A percentile compares a stretch with the other conserved stretches of the same genome.
Evolutionary conservation across 2,329 filamentous ascomycete species (phyloP).

Genomic region (Trichophyton schoenleinii): DNA sequence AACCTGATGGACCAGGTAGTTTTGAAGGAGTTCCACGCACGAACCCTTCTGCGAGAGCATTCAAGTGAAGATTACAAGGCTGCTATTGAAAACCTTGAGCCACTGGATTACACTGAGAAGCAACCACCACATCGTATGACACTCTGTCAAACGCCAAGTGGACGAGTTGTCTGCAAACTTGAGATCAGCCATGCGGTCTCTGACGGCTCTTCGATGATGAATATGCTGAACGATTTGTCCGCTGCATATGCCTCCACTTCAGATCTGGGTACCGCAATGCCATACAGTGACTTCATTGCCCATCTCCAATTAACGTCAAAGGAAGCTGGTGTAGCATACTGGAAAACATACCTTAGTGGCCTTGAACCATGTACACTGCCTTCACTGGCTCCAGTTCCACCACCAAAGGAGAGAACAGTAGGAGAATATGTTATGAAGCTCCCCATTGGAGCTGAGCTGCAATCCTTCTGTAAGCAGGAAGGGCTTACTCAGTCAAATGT

Average conservation of each 20-base stretch:
- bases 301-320: conserved; percentile 20
- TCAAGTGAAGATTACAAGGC: conserved; percentile 17
- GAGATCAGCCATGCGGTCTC: conserved; percentile 30
- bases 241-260: conserved; percentile 23
- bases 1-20: conserved; percentile 29
- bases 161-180: conserved; percentile 24
- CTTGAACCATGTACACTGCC: conserved; percentile 24
- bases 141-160: conserved; percentile 22
- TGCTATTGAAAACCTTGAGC: conserved; percentile 19
- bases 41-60: conserved; percentile 22
- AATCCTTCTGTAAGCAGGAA: conserved; percentile 11
- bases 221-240: conserved; percentile 23
- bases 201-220: conserved; percentile 25
- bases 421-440: conserved; percentile 10
- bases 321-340: conserved; percentile 21
- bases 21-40: conserved; percentile 18
- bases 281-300: conserved; percentile 29
- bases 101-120: conserved; percentile 19
- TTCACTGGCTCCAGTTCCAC: conserved; percentile 6
- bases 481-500: conserved; percentile 33
- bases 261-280: conserved; percentile 19
- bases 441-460: conserved; percentile 8
- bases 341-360: conserved; percentile 25
- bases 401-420: conserved; percentile 1
- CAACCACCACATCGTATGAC: conserved; percentile 26